A percentile compares a stretch with the other conserved stretches of the same genome.
These are phyloP conservation scores for Ophiostoma novo-ulmi DNA, from an alignment of 2,329 filamentous ascomycete genomes.

Conservation along the genomic window DNA sequence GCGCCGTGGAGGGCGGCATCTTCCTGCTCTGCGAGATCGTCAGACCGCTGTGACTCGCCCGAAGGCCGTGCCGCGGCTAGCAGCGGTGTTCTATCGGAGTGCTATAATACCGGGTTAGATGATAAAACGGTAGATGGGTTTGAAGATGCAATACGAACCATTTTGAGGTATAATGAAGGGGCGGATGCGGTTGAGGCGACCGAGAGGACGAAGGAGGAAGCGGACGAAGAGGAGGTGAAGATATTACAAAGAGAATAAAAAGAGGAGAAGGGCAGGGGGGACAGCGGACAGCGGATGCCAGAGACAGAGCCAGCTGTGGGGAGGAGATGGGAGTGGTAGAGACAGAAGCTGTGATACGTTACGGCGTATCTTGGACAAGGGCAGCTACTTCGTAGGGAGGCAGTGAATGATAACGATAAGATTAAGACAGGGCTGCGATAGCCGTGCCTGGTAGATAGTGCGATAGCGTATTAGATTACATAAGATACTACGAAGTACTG, in stretches of 20 bases:
- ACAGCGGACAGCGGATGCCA: neutral
- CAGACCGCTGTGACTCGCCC: conserved; percentile 32
- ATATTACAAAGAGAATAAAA: neutral
- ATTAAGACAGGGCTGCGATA: conserved; percentile 1
- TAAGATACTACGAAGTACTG: neutral
- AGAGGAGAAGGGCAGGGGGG: neutral
- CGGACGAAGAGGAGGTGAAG: neutral
- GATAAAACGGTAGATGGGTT: neutral
- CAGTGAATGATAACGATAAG: neutral
- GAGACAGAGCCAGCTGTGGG: conserved; percentile 8
- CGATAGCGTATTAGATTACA: no score
- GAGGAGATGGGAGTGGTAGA: neutral
- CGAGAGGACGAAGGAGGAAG: neutral
- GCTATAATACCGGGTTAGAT: conserved; percentile 29
- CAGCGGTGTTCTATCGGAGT: conserved; percentile 43
- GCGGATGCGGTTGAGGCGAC: neutral
- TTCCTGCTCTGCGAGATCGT: conserved; percentile 33
- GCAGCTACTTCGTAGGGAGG: neutral
- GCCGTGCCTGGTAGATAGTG: neutral
- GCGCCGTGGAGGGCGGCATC: conserved; percentile 33
- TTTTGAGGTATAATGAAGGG: neutral
- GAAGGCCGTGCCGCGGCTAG: conserved; percentile 35
- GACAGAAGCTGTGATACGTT: neutral
- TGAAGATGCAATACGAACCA: conserved; percentile 21
- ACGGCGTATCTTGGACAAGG: neutral